Conservation (phyloP, 768 basidiomycete genomes). For the Russula virescens region DNA sequence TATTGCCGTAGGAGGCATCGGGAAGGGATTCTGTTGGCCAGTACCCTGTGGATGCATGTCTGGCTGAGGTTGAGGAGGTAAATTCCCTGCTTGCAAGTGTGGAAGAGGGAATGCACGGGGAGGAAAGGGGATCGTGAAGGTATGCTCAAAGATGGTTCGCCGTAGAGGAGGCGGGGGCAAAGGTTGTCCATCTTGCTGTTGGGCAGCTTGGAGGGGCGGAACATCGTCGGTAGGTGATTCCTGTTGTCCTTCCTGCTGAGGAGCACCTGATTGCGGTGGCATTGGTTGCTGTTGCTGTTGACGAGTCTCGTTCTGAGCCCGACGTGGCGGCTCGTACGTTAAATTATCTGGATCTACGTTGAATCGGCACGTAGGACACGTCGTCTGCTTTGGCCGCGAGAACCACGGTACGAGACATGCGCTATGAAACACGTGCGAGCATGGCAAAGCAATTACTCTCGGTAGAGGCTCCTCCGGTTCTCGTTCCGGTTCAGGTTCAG, state of each 20-base stretch:
- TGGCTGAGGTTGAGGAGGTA: slow-evolving; percentile 5
- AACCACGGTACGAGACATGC: slow-evolving; percentile 81
- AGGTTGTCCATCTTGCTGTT: not conserved
- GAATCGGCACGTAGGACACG: slow-evolving; percentile 79
- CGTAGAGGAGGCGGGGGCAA: not conserved
- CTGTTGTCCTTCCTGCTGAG: slow-evolving; percentile 5
- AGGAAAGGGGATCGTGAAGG: slow-evolving; percentile 13
- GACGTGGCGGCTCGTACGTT: slow-evolving; percentile 35
- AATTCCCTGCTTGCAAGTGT: not conserved
- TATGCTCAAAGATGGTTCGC: slow-evolving; percentile 19
- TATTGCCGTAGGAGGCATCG: not conserved
- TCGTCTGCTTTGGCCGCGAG: slow-evolving; percentile 68
- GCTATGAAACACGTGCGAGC: slow-evolving; percentile 77
- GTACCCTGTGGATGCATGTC: slow-evolving; percentile 1
- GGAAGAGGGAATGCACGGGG: not conserved
- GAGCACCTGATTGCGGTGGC: slow-evolving; percentile 16
- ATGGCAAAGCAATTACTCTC: slow-evolving; percentile 65
- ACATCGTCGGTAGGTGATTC: not conserved
- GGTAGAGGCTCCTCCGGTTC: slow-evolving; percentile 24
- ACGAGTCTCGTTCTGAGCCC: slow-evolving; percentile 7
- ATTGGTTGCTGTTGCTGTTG: slow-evolving; percentile 5
- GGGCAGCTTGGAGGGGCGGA: slow-evolving; percentile 1
- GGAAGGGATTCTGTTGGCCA: slow-evolving; percentile 2
- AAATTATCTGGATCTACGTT: slow-evolving; percentile 76
- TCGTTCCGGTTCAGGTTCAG: too few relatives aligned